Base-by-base conservation (phyloP, 129 eudicot genomes). In the carrot (Daucus carota) region DNA sequence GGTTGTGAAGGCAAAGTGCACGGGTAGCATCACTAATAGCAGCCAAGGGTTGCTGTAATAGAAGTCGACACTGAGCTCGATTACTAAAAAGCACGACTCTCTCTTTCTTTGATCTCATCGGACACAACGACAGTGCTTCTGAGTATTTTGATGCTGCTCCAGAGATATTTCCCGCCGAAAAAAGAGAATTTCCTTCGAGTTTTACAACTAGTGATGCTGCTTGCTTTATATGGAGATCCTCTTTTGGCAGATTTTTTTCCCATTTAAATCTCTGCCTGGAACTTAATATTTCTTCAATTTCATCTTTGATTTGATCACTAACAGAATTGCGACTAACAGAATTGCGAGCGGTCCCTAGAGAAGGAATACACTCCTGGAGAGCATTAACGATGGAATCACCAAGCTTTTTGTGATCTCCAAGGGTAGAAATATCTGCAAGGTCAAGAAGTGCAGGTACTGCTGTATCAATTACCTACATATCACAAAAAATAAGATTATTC, bases 11-110 rank as follows among this genome's bases (percentile, higher is more conserved):
- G 82, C 86, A 84, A 75, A 93, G 96, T 18, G 98, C 98, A 77
- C 93, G 98, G 16, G 98, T 93, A 36, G 98, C 93, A 80, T 93
- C 98, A 80, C 96, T 89, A 73, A 91, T 93, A 13, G 98, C 98
- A 43, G 81, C 85, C 73, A 87, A 42, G 28, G 98, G 98, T 73
- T 91, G 97, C 75, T 93, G 98, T 79, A 93, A 73, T 33, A 93
- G 80, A 40, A 93, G 96, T 70, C 91, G 86, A 76, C 98, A 93
- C 57, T 93, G 98, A 65, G 98, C 98, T 50, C 98, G 91, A 66
- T 93, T 93, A 76, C 98, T 93, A 74, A 88, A 93, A 1, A 93
- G 69, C 33, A 93, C 97, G 5, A 90, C 96, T 68, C 98, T 78
- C 73, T 93, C 98, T 85, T 89, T 93, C 81, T 91, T 93, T 15